Percentiles rank a stretch among this genome's conserved stretches.
These are phyloP conservation scores for Friedmanniomyces simplex DNA, from an alignment of 495 filamentous ascomycete genomes.

Conservation along the genomic window DNA sequence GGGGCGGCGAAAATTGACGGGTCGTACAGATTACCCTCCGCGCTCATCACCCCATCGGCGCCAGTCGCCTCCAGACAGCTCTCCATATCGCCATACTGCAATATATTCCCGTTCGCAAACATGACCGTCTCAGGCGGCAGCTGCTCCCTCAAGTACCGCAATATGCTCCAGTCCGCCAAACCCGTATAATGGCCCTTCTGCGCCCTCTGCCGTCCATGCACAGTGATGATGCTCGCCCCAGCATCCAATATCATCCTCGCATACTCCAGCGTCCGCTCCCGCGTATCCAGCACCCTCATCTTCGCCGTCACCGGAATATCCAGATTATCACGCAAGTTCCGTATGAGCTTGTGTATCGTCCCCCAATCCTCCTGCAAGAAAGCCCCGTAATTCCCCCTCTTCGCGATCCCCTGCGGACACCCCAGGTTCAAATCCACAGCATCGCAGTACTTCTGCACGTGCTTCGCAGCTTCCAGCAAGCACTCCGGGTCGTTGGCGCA, in stretches of 20 bases:
- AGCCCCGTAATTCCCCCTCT: constrained; percentile 79
- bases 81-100: constrained; percentile 71
- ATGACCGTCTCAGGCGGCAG: constrained; percentile 81
- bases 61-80: constrained; percentile 73
- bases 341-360: constrained; percentile 68
- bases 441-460: constrained; percentile 76
- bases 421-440: constrained; percentile 94
- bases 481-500: constrained; percentile 80
- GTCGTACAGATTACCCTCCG: constrained; percentile 87
- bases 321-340: constrained; percentile 59
- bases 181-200: constrained; percentile 97
- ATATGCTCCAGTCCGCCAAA: constrained; percentile 77
- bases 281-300: constrained; percentile 80
- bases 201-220: constrained; percentile 79
- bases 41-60: constrained; percentile 89
- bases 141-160: constrained; percentile 72
- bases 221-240: constrained; percentile 83
- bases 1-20: constrained; percentile 71
- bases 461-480: constrained; percentile 62
- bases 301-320: constrained; percentile 85
- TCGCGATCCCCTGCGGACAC: constrained; percentile 95
- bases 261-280: constrained; percentile 78
- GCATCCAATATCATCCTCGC: constrained; percentile 78
- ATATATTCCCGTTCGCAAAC: constrained; percentile 92
- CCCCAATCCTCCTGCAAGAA: constrained; percentile 91